Percentiles rank a stretch among this genome's conserved stretches.
Conservation (phyloP, 2,329 filamentous ascomycete genomes). For the Colletotrichum melonis region DNA sequence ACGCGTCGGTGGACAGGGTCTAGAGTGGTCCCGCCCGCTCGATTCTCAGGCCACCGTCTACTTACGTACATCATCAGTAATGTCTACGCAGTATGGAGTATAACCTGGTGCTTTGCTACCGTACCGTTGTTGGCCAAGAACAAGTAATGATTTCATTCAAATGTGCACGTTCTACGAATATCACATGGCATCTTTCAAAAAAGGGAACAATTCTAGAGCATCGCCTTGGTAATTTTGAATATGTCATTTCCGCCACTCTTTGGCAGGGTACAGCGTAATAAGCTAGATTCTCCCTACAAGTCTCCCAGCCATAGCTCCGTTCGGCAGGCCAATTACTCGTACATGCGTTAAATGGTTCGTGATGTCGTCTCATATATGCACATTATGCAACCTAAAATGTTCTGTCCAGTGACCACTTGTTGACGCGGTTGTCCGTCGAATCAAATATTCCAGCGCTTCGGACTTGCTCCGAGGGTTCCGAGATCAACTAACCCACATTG, state of each 20-base stretch:
- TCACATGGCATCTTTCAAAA: neutral
- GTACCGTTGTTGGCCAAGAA: too few species aligned
- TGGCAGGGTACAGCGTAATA: neutral
- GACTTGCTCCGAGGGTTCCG: neutral
- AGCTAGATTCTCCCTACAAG: neutral
- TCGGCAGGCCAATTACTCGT: slow-evolving; percentile 24
- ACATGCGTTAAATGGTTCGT: slow-evolving; percentile 29
- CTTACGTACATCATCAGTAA: neutral
- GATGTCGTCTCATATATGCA: slow-evolving; percentile 27
- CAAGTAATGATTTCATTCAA: neutral
- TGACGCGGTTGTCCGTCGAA: neutral
- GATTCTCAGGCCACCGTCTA: neutral
- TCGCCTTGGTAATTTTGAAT: neutral
- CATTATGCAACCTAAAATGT: slow-evolving; percentile 8
- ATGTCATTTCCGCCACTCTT: neutral
- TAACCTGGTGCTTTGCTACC: neutral
- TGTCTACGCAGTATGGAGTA: neutral
- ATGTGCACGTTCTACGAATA: neutral
- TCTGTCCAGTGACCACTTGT: neutral
- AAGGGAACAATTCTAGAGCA: neutral
- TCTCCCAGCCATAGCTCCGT: neutral
- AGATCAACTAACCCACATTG: slow-evolving; percentile 51
- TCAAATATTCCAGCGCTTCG: neutral
- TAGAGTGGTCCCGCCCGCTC: neutral
- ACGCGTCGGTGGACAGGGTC: neutral